phyloP scores from a whole-genome alignment of 192 early-diverging fungal genomes.

The Backusella tarrabulga region DNA sequence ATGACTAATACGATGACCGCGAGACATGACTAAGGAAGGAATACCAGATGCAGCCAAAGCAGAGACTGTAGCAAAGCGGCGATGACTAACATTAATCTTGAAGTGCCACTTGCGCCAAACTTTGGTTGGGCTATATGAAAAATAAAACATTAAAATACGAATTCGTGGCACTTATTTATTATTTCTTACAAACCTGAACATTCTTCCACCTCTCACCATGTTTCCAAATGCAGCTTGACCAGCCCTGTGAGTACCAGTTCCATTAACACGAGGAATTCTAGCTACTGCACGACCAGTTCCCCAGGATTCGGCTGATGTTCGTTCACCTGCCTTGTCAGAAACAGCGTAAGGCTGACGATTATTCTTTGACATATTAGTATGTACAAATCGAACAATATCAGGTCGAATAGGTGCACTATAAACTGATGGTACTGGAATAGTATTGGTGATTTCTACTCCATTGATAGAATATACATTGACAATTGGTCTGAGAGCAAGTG shows the following conservation, averaged over 20 bases:
- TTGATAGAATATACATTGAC: constrained; percentile 86
- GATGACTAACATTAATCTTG: constrained; percentile 98
- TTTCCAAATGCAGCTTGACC: constrained; percentile 99
- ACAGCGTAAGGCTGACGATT: constrained; percentile 96
- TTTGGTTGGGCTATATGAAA: constrained; percentile 24
- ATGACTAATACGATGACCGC: constrained; percentile 93
- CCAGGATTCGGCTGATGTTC: constrained; percentile 98
- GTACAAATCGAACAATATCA: constrained; percentile 92
- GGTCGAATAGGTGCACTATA: constrained; percentile 97
- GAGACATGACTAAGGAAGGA: constrained; percentile 88
- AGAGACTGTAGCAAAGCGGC: constrained; percentile 95
- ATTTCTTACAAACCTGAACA: constrained; percentile 65
- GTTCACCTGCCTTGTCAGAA: constrained; percentile 95
- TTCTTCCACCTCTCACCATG: constrained; percentile 99
- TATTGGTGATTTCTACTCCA: constrained; percentile 72
- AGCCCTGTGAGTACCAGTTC: constrained; percentile 94
- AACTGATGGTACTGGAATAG: constrained; percentile 83
- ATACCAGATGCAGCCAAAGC: constrained; percentile 94
- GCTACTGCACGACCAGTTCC: constrained; percentile 98
- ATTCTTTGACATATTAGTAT: constrained; percentile 99
- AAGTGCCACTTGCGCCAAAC: constrained; percentile 99
- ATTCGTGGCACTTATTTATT: constrained; percentile 73
- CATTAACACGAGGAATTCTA: constrained; percentile 98
- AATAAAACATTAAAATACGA: neutral
- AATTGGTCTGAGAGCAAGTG: constrained; percentile 69